A percentile compares a stretch with the other conserved stretches of the same genome.
Conservation (phyloP, 2,329 filamentous ascomycete genomes). For the Verticillium isaacii region DNA sequence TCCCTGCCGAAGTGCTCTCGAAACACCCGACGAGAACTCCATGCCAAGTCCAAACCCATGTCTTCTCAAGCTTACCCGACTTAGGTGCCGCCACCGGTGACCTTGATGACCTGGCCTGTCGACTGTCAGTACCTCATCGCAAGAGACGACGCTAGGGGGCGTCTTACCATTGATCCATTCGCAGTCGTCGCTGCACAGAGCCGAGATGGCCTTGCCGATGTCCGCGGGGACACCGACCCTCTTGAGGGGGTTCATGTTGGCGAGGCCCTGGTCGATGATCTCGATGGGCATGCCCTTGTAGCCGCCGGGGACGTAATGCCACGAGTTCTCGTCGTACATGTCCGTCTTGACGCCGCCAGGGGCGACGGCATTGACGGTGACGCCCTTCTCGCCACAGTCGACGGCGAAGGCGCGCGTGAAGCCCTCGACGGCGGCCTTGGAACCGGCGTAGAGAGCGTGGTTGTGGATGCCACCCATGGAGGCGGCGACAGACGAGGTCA, state of each 20-base stretch:
- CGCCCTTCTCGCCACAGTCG: slow-evolving; percentile 62
- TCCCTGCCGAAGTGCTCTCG: not conserved
- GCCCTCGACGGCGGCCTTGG: slow-evolving; percentile 68
- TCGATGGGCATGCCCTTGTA: slow-evolving; percentile 45
- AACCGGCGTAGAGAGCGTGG: slow-evolving; percentile 67
- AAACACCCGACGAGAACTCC: not conserved
- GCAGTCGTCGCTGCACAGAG: slow-evolving; percentile 51
- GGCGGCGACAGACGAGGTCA: slow-evolving; percentile 67
- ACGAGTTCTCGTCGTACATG: slow-evolving; percentile 69
- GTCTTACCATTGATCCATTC: slow-evolving; percentile 62
- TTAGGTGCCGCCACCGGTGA: slow-evolving; percentile 25
- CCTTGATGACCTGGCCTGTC: slow-evolving; percentile 32
- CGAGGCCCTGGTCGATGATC: slow-evolving; percentile 50
- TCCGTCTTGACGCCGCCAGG: slow-evolving; percentile 71
- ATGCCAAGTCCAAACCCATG: not conserved
- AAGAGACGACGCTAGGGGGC: slow-evolving; percentile 22
- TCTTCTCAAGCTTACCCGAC: not conserved
- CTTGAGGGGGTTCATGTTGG: slow-evolving; percentile 53
- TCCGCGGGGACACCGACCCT: slow-evolving; percentile 54
- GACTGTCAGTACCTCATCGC: slow-evolving; percentile 51
- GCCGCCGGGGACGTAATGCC: slow-evolving; percentile 58
- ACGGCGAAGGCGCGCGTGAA: slow-evolving; percentile 68
- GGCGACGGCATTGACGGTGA: slow-evolving; percentile 70
- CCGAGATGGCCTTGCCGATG: slow-evolving; percentile 52
- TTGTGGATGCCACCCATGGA: slow-evolving; percentile 62